These are phyloP conservation scores for Diutina mesorugosa DNA, from an alignment of 1,139 yeast genomes.

Conservation along the genomic window DNA sequence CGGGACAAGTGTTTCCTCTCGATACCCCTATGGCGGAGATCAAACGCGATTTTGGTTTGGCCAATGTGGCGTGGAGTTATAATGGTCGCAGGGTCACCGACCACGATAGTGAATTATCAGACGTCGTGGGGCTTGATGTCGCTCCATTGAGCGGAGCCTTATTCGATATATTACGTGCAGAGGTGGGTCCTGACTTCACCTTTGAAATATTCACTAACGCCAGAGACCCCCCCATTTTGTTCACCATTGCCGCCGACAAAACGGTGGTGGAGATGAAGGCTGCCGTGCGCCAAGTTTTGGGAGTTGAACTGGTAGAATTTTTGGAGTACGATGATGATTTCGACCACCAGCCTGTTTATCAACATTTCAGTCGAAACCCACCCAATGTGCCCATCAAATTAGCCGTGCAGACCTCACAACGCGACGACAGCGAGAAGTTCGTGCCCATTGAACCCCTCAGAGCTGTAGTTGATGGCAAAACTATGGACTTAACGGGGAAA, in stretches of 20 bases:
- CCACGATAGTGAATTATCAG: background rate
- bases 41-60: background rate
- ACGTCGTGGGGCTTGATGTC: background rate
- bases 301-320: background rate
- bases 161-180: background rate
- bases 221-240: background rate
- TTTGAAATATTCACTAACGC: background rate
- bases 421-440: background rate
- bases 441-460: background rate
- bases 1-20: background rate
- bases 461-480: background rate
- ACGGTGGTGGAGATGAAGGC: background rate
- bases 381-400: background rate
- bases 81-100: background rate
- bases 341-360: background rate
- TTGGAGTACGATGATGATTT: background rate
- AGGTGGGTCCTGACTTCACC: background rate
- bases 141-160: background rate
- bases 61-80: background rate
- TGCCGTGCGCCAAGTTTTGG: background rate
- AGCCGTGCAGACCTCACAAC: too few species aligned
- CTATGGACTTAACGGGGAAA: background rate
- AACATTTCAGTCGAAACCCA: background rate
- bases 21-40: background rate
- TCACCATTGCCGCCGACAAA: background rate